Percentiles rank a stretch among this genome's conserved stretches.
These are phyloP conservation scores for Thraustotheca clavata DNA, from an alignment of 352 stramenopile species.

Conservation along the genomic window DNA sequence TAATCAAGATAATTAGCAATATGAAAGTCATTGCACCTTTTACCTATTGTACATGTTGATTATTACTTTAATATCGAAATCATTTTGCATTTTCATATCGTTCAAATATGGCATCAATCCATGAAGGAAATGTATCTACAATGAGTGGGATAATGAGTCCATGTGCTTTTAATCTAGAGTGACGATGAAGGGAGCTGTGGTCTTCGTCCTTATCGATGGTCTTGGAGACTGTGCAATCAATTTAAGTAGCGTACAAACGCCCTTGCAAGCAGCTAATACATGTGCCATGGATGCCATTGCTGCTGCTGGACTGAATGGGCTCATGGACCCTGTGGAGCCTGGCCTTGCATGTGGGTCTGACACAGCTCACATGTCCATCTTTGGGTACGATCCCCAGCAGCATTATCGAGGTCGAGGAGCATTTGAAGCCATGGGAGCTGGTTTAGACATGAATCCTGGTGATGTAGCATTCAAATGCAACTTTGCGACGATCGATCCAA, in stretches of 20 bases:
- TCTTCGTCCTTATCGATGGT: conserved; percentile 85
- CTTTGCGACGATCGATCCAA: conserved; percentile 70
- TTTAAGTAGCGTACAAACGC: conserved; percentile 37
- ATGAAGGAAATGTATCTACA: no score
- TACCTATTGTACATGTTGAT: no score
- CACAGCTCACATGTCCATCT: conserved; percentile 85
- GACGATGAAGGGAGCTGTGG: conserved; percentile 30
- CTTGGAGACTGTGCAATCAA: conserved; percentile 67
- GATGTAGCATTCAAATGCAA: conserved; percentile 88
- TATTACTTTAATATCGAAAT: no score
- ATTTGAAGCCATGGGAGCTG: conserved; percentile 83
- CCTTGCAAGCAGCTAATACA: conserved; percentile 55
- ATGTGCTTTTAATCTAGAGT: no score
- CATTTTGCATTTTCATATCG: no score
- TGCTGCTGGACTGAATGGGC: conserved; percentile 66
- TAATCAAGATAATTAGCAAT: no score
- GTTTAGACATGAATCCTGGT: conserved; percentile 70
- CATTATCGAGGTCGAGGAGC: conserved; percentile 79
- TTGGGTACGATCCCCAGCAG: conserved; percentile 75
- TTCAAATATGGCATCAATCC: no score
- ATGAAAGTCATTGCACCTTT: no score
- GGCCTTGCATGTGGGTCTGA: conserved; percentile 80
- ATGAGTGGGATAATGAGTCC: no score
- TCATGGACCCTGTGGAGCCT: conserved; percentile 79
- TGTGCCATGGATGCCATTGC: conserved; percentile 80